Conservation (phyloP, 2,329 filamentous ascomycete species). For the Penicillium sclerotiorum region DNA sequence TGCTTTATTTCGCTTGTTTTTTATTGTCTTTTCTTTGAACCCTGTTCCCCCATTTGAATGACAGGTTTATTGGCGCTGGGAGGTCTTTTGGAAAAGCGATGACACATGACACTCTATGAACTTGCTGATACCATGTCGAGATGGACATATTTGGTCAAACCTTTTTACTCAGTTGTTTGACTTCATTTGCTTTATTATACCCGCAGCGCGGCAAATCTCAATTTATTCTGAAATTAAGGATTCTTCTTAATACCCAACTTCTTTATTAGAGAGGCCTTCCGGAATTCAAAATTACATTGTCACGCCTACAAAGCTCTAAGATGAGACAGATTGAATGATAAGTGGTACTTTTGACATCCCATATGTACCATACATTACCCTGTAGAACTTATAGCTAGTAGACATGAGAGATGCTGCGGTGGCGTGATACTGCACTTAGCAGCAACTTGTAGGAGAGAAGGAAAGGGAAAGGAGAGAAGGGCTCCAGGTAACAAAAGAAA, state of each 20-base stretch:
- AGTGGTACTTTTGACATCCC: not conserved
- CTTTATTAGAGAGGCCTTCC: no score
- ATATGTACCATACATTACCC: constrained; percentile 11
- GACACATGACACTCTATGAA: not conserved
- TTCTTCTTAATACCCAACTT: no score
- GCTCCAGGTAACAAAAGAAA: constrained; percentile 14
- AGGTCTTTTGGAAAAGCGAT: not conserved
- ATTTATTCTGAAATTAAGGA: no score
- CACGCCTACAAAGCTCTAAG: no score
- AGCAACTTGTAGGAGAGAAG: not conserved
- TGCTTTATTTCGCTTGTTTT: not conserved
- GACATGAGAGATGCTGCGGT: not conserved
- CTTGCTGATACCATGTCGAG: not conserved
- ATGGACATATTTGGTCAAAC: not conserved
- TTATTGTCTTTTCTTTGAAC: no score
- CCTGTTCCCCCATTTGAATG: no score
- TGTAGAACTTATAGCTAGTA: constrained; percentile 1
- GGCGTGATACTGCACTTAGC: constrained; percentile 10
- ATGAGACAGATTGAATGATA: no score
- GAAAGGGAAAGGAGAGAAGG: not conserved
- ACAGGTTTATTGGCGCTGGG: constrained; percentile 1
- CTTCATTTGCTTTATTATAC: not conserved
- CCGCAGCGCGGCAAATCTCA: not conserved
- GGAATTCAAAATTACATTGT: no score
- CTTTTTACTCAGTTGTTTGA: not conserved